Evolutionary conservation across 2,329 filamentous ascomycete species (phyloP).

Genomic region (Beauveria australis): DNA sequence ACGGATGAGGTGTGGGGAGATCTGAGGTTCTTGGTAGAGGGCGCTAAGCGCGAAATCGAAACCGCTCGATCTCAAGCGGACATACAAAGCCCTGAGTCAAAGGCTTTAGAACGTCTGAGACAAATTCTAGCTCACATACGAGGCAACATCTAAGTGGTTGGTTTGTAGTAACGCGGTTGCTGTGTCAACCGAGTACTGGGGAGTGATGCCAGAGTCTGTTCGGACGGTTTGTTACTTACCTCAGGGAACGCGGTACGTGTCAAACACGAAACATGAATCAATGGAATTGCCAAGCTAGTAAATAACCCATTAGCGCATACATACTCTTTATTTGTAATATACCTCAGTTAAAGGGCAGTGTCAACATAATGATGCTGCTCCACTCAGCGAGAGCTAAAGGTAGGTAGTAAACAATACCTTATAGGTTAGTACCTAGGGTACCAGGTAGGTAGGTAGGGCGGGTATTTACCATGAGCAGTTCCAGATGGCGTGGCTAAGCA

Average conservation of each 20-base stretch:
- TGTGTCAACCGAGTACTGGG: constrained; percentile 6
- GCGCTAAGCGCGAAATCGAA: constrained; percentile 49
- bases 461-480: too few relatives aligned
- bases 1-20: constrained; percentile 63
- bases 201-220: not conserved
- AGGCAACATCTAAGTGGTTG: constrained; percentile 17
- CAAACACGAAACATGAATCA: too few relatives aligned
- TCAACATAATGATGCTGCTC: too few relatives aligned
- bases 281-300: too few relatives aligned
- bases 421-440: too few relatives aligned
- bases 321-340: too few relatives aligned
- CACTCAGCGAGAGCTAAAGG: too few relatives aligned
- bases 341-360: too few relatives aligned
- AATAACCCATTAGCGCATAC: too few relatives aligned
- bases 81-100: constrained; percentile 15
- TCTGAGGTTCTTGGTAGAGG: constrained; percentile 44
- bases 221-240: not conserved
- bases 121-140: constrained; percentile 31
- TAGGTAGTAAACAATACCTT: too few relatives aligned
- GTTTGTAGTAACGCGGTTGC: constrained; percentile 11
- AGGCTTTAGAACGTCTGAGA: constrained; percentile 26
- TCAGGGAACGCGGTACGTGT: too few relatives aligned
- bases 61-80: constrained; percentile 19
- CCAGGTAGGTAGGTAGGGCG: too few relatives aligned
- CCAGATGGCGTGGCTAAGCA: not conserved